Evolutionary conservation across 2,329 filamentous ascomycete genomes (phyloP), one percentile per base, ranked within the genome.

Genomic region (Aspergillus oerlinghausenensis): DNA sequence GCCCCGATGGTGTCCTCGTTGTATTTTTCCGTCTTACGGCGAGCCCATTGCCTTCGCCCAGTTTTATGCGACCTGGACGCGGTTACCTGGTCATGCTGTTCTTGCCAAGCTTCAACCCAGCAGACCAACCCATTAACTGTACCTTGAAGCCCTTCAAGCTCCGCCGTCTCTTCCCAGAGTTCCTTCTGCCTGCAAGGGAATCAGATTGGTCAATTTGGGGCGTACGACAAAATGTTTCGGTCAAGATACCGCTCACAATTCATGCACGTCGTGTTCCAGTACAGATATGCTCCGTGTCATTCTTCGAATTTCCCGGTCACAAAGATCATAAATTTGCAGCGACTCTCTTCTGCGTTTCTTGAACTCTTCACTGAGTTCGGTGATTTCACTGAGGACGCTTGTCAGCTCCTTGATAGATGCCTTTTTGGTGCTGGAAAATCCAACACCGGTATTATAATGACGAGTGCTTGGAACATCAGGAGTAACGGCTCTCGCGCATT

Each of bases 281-380:
- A 83, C 81, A 25, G 84, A 76, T 56, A 88, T 84, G 52, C 81
- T 81, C 60, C 84, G 77, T 45, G 82, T 80, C 51, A 85, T 79
- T 40, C 77, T 77, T 67, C 87, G 81, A 56, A 83, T 80, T 58
- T 84, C 80, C 45, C 79, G 79, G 52, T 85, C 78, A 23, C 88
- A 80, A 32, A 88, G 71, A 25, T 78, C 78, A 65, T 88, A 84
- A 56, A 89, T 85, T 62, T 87, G 84, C 77, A 84, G 63, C 3
- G 67, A 64, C 55, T 75, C 67, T 29, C 54, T 49, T 49, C 58
- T 77, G 60, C 63, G 65, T 54, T 61, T 54, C 28, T 63, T 55
- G 11, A 73, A 51, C 38, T 72, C 64, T 3, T 42, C 42, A 42
- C 67, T 69, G 7, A 72, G 61, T 5, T 49, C 51, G 3, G 63